Evolutionary conservation across 495 filamentous ascomycete genomes (phyloP).

Genomic region (Aspergillus cristatus): DNA sequence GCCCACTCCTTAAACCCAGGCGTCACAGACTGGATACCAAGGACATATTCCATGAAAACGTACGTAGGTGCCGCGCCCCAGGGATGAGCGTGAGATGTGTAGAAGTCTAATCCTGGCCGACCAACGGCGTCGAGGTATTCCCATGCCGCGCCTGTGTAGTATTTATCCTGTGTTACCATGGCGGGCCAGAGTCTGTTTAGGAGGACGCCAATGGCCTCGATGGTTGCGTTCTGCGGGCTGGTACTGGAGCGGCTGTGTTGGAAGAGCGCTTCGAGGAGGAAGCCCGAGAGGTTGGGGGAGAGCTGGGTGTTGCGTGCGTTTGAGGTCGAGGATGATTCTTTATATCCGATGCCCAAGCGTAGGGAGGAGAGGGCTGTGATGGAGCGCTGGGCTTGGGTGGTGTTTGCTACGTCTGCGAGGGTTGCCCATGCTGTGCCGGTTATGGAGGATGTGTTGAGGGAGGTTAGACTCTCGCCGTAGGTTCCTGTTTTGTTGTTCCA

Average conservation of each 20-base stretch:
- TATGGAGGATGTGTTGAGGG: background rate
- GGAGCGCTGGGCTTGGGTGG: conserved; percentile 1
- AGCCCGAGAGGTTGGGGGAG: conserved; percentile 20
- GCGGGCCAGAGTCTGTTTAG: conserved; percentile 22
- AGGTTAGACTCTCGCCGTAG: conserved; percentile 1
- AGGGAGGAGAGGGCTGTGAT: conserved; percentile 3
- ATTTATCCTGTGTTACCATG: conserved; percentile 22
- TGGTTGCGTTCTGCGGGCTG: background rate
- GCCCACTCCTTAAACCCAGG: conserved; percentile 7
- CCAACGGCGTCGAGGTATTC: conserved; percentile 26
- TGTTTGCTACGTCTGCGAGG: background rate
- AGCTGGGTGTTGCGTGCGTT: conserved; percentile 9
- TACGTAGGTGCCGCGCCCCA: conserved; percentile 33
- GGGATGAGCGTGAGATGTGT: conserved; percentile 27
- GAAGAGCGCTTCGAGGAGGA: conserved; percentile 16
- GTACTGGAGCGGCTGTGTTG: background rate
- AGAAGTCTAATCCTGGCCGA: conserved; percentile 22
- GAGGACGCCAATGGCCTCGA: conserved; percentile 6
- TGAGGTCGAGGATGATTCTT: conserved; percentile 6
- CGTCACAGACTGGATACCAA: conserved; percentile 7
- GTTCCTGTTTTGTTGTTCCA: conserved; percentile 1
- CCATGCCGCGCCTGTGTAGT: conserved; percentile 26
- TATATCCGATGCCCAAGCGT: conserved; percentile 9
- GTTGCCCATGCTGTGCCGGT: conserved; percentile 1
- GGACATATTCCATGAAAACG: conserved; percentile 18